Conservation (phyloP, 306 rosid species). For the Sicyos baderoa region DNA sequence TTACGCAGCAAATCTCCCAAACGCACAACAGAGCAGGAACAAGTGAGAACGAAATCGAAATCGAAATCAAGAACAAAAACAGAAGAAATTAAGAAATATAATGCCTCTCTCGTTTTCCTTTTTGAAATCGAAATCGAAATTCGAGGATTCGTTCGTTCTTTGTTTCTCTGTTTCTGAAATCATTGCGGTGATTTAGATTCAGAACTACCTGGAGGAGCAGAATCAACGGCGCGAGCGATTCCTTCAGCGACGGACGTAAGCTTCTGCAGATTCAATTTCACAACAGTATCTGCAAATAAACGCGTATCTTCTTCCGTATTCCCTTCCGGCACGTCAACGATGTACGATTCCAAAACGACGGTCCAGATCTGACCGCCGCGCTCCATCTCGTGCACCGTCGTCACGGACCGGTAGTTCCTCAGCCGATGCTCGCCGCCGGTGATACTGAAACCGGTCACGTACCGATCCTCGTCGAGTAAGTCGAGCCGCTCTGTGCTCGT, state of each 20-base stretch:
- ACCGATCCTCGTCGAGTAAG: constrained; percentile 56
- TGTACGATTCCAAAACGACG: constrained; percentile 75
- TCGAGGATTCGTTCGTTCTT: too few relatives aligned
- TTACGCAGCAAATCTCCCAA: too few relatives aligned
- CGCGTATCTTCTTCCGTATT: constrained; percentile 91
- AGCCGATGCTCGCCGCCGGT: constrained; percentile 89
- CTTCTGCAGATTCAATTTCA: constrained; percentile 82
- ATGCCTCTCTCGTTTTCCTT: not conserved
- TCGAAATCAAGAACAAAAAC: not conserved
- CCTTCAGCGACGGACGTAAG: constrained; percentile 79
- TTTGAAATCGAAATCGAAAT: not conserved
- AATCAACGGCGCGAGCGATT: constrained; percentile 41
- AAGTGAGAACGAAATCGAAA: too few relatives aligned
- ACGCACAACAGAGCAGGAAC: too few relatives aligned
- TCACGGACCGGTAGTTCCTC: constrained; percentile 72
- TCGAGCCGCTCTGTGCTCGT: constrained; percentile 89
- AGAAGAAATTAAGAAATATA: not conserved
- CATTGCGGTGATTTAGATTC: constrained; percentile 23
- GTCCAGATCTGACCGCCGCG: constrained; percentile 68
- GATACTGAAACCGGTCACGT: constrained; percentile 77
- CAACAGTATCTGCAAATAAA: constrained; percentile 85
- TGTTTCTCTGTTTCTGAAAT: not conserved
- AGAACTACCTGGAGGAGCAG: constrained; percentile 22
- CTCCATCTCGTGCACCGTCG: constrained; percentile 59
- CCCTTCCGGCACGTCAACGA: constrained; percentile 89